Evolutionary conservation across 2,329 filamentous ascomycete species (phyloP), one percentile per base, ranked within the genome.

Genomic region (Dactylonectria estremocensis): DNA sequence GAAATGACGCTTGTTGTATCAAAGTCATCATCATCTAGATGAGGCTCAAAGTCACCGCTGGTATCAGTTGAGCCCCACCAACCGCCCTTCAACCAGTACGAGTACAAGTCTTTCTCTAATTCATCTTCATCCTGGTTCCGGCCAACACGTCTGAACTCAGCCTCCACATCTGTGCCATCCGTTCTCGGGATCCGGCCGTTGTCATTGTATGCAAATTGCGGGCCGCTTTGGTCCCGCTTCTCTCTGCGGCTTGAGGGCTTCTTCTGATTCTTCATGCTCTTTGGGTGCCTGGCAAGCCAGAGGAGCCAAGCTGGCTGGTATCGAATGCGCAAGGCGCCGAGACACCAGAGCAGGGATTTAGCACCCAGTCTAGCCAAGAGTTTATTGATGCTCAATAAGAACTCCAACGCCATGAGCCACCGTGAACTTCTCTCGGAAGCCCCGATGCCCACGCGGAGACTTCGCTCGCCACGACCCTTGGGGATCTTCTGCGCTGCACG

Each of bases 1-100:
- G 94, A 94, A n/a, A 96, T 82, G 40, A 97, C 86, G 76, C 95
- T 98, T 1, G 94, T 97, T 9, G 88, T 89, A 76, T 97, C 94
- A 77, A 92, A 90, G 50, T 91, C 86, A 11, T 90, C 84, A 3
- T 89, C 86, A 5, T 83, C 78, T 11, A 84, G 79, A 8, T 80
- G 76, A 1, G 91, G 91, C 35, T 85, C 80, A 78, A 95, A 98
- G 69, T 95, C 92, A 31, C 93, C 93, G 76, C 93, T 97, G 5
- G 86, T 86, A 78, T 98, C 95, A 35, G 91, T 86, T 16, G 91
- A 91, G 1, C 95, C 95, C 91, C 94, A 98, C 83, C 93, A 93
- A 8, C 93, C 94, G 20, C 94, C 94, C 61, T 87, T 85, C 59
- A 92, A 90, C 93, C 94, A 98, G 89, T 95, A 96, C 33, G 86